Percentiles rank a stretch among this genome's conserved stretches.
Conservation (phyloP, 176 grass and related monocot species). For the Musa acuminata region DNA sequence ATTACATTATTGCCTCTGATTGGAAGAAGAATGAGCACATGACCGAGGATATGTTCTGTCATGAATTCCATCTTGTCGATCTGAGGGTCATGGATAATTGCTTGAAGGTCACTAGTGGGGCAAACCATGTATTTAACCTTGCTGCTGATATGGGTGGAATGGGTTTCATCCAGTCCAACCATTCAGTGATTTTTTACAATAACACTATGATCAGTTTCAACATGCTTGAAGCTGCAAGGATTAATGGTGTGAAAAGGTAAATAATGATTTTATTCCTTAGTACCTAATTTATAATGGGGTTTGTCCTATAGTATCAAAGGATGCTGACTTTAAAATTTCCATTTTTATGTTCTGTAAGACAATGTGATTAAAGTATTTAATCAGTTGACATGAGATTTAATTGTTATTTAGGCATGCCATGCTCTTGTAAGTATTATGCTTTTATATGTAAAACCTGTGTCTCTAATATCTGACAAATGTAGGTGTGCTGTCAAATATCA, state of each 20-base stretch:
- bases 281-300: neutral
- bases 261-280: neutral
- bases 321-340: no score
- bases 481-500: neutral
- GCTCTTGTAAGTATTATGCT: no score
- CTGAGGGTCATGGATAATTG: constrained; percentile 23
- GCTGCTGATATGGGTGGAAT: constrained; percentile 23
- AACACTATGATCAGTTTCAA: constrained; percentile 25
- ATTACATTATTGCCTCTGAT: constrained; percentile 20
- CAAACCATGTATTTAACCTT: constrained; percentile 19
- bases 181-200: constrained; percentile 19
- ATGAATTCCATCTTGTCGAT: constrained; percentile 22
- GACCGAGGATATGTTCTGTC: constrained; percentile 20
- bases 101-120: constrained; percentile 15
- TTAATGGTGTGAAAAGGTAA: constrained; percentile 24
- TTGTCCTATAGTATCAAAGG: neutral
- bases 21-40: constrained; percentile 25
- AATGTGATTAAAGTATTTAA: no score
- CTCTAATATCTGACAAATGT: neutral
- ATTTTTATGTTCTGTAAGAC: no score
- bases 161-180: constrained; percentile 20
- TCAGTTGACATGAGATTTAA: no score
- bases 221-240: constrained; percentile 20
- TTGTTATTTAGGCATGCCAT: no score
- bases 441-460: no score